A percentile compares a stretch with the other conserved stretches of the same genome.
Evolutionary conservation across 1,284 basidiomycete genomes (phyloP).

Genomic region (Taiwanofungus camphoratus): DNA sequence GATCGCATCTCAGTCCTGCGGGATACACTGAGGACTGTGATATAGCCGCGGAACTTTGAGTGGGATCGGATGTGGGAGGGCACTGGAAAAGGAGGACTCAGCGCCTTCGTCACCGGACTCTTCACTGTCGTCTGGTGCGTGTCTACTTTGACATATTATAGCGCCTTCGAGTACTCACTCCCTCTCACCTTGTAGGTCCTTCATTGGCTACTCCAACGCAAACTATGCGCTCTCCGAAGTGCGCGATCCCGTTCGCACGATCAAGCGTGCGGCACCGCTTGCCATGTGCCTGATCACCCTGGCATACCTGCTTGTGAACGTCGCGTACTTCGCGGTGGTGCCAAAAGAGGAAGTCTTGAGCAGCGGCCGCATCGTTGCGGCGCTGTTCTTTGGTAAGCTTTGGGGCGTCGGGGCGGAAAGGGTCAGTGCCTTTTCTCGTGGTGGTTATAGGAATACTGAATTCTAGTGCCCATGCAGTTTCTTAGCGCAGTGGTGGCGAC

Average conservation of each 20-base stretch:
- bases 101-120: slow-evolving; percentile 56
- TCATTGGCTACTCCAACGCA: slow-evolving; percentile 63
- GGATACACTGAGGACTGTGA: no score
- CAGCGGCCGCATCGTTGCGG: slow-evolving; percentile 58
- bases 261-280: slow-evolving; percentile 60
- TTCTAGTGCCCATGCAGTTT: no score
- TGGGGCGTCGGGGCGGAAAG: slow-evolving; percentile 54
- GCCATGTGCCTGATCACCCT: slow-evolving; percentile 50
- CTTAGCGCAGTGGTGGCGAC: slow-evolving; percentile 58
- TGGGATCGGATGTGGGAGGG: slow-evolving; percentile 56
- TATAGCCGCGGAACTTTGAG: slow-evolving; percentile 41
- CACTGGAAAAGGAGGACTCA: slow-evolving; percentile 36
- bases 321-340: slow-evolving; percentile 66
- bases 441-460: not conserved
- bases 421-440: slow-evolving; percentile 27
- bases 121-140: slow-evolving; percentile 62
- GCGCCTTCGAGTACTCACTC: not conserved
- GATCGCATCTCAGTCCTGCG: no score
- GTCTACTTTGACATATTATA: no score
- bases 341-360: slow-evolving; percentile 57
- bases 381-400: slow-evolving; percentile 63
- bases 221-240: slow-evolving; percentile 70
- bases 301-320: slow-evolving; percentile 56
- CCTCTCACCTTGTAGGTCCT: slow-evolving; percentile 41
- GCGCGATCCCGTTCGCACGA: slow-evolving; percentile 57